Evolutionary conservation across 257 asterid species (phyloP).

Genomic region (Primulina eburnea): DNA sequence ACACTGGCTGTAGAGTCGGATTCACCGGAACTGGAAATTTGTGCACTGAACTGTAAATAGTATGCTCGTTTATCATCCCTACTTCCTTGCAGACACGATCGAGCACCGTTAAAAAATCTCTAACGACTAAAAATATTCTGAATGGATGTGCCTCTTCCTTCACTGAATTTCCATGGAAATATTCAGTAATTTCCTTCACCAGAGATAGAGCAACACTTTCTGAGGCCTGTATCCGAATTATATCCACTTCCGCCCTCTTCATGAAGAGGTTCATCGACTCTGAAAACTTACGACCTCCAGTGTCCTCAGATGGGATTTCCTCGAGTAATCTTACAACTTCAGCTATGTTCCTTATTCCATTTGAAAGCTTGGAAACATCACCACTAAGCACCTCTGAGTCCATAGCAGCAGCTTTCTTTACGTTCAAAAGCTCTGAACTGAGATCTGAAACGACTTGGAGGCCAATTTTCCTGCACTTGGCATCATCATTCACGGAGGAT

Average conservation of each 20-base stretch:
- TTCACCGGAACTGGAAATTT: slow-evolving; percentile 86
- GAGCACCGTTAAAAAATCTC: slow-evolving; percentile 68
- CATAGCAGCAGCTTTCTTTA: slow-evolving; percentile 93
- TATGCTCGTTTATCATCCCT: slow-evolving; percentile 80
- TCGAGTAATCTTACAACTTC: slow-evolving; percentile 44
- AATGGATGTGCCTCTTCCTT: slow-evolving; percentile 97
- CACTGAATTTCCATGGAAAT: slow-evolving; percentile 90
- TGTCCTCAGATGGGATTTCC: slow-evolving; percentile 15
- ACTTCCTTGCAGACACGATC: slow-evolving; percentile 95
- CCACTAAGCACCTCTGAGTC: slow-evolving; percentile 73
- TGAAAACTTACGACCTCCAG: slow-evolving; percentile 33
- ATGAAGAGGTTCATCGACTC: slow-evolving; percentile 48
- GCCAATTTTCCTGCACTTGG: slow-evolving; percentile 73
- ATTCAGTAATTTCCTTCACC: slow-evolving; percentile 92
- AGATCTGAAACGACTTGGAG: slow-evolving; percentile 81
- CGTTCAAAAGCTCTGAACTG: slow-evolving; percentile 65
- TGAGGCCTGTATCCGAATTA: slow-evolving; percentile 74
- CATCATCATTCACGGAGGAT: slow-evolving; percentile 41
- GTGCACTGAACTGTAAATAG: slow-evolving; percentile 64
- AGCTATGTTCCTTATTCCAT: slow-evolving; percentile 52
- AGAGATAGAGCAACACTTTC: slow-evolving; percentile 73
- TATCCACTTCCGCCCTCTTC: slow-evolving; percentile 76
- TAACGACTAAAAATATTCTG: slow-evolving; percentile 86
- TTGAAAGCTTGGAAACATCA: slow-evolving; percentile 70
- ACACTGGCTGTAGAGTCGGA: slow-evolving; percentile 64